phyloP scores from a whole-genome alignment of 495 filamentous ascomycete species.

The Xylaria flabelliformis region DNA sequence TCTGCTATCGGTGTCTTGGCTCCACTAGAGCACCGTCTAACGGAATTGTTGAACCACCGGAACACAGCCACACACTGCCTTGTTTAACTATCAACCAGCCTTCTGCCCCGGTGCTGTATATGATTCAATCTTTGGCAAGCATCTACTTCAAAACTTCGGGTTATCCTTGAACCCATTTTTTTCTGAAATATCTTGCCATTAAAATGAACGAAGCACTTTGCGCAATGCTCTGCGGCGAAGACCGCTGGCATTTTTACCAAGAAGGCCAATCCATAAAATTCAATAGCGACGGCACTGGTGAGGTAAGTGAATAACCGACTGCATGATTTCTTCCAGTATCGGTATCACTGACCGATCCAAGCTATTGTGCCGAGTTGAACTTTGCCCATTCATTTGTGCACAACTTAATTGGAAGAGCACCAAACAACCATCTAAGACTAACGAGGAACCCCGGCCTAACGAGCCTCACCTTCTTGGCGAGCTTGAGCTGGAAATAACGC shows the following conservation, averaged over 20 bases:
- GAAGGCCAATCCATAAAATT: slow-evolving; percentile 38
- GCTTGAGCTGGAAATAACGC: slow-evolving; percentile 40
- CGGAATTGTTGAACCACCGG: no score
- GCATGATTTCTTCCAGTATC: neutral
- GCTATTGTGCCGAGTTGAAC: slow-evolving; percentile 36
- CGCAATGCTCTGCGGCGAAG: slow-evolving; percentile 38
- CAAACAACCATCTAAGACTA: slow-evolving; percentile 17
- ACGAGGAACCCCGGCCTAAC: slow-evolving; percentile 3
- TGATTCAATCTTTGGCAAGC: neutral
- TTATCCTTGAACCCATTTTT: neutral
- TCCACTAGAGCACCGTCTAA: no score
- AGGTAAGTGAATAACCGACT: slow-evolving; percentile 27
- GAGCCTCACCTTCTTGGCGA: slow-evolving; percentile 35
- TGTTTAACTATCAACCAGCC: no score
- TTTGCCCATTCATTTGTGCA: slow-evolving; percentile 35
- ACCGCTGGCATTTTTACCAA: slow-evolving; percentile 31
- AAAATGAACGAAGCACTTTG: slow-evolving; percentile 37
- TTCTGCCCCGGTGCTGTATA: neutral
- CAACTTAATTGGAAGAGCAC: slow-evolving; percentile 39
- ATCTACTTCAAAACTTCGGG: neutral
- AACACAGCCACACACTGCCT: no score
- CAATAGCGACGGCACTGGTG: slow-evolving; percentile 40
- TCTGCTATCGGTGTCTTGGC: no score
- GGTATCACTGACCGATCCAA: slow-evolving; percentile 29
- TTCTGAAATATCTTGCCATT: neutral